Percentiles rank a stretch among this genome's conserved stretches.
These are phyloP conservation scores for Xerocomellus chrysenteron DNA, from an alignment of 768 basidiomycete species.

Conservation along the genomic window DNA sequence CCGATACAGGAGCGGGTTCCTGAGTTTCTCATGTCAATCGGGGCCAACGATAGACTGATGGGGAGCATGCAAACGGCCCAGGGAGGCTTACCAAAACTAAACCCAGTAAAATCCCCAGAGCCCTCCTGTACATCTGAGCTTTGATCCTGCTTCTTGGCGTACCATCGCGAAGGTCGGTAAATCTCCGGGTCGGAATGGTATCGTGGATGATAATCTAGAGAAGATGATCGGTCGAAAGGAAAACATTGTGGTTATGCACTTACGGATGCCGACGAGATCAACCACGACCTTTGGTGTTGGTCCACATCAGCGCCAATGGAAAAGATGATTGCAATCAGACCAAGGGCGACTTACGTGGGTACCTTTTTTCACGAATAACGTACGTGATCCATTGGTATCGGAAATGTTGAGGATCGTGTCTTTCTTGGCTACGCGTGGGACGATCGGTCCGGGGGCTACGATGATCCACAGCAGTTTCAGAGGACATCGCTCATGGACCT, in stretches of 20 bases:
- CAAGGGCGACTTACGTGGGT: constrained; percentile 10
- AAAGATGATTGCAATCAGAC: too few relatives aligned
- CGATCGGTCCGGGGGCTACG: constrained; percentile 28
- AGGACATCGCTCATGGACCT: background rate
- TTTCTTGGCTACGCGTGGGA: constrained; percentile 28
- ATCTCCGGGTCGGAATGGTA: constrained; percentile 36
- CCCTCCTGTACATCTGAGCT: background rate
- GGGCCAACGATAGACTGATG: background rate
- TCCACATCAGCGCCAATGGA: background rate
- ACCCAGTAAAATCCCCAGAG: constrained; percentile 9
- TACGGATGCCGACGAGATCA: constrained; percentile 31
- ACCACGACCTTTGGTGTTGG: constrained; percentile 16
- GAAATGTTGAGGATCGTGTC: constrained; percentile 24
- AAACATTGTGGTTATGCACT: constrained; percentile 1
- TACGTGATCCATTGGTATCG: constrained; percentile 7
- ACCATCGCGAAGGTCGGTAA: constrained; percentile 41
- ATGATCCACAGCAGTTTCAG: background rate
- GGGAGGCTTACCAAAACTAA: constrained; percentile 16
- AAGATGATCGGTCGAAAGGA: background rate
- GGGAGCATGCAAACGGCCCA: too few relatives aligned
- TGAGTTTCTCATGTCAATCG: constrained; percentile 6
- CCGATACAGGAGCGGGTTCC: constrained; percentile 55
- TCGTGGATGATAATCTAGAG: constrained; percentile 35
- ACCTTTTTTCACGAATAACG: constrained; percentile 20
- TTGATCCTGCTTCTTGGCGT: constrained; percentile 13